These are phyloP conservation scores for Delitschia confertaspora DNA, from an alignment of 495 filamentous ascomycete genomes.

Conservation along the genomic window DNA sequence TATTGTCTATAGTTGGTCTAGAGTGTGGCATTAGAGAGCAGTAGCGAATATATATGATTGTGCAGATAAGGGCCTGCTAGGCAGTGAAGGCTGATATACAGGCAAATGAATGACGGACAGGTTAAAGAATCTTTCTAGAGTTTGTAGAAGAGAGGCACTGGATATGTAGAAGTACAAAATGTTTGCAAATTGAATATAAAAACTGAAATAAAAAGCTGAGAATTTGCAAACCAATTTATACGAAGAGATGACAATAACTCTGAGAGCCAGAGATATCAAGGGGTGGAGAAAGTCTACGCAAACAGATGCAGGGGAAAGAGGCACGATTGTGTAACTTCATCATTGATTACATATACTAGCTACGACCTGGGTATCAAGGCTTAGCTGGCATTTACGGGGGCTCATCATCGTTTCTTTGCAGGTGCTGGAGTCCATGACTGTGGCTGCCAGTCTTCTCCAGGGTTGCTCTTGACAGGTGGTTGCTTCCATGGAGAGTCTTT, in stretches of 20 bases:
- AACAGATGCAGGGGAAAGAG: background rate
- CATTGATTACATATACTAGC: background rate
- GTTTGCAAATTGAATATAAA: no score
- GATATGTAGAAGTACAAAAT: no score
- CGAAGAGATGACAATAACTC: background rate
- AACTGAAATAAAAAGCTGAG: no score
- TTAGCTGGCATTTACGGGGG: background rate
- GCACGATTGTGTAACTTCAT: background rate
- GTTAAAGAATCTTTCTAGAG: no score
- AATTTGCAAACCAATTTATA: background rate
- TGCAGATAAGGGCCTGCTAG: no score
- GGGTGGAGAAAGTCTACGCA: background rate
- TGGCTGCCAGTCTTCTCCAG: constrained; percentile 72
- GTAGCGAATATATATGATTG: no score
- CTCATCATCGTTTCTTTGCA: constrained; percentile 2
- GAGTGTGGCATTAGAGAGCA: no score
- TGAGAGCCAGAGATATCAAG: background rate
- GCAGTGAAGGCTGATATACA: no score
- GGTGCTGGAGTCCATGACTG: constrained; percentile 55
- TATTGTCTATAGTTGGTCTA: no score
- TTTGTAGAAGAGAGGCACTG: no score
- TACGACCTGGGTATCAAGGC: background rate
- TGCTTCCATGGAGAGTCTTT: constrained; percentile 56
- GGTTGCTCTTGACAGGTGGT: constrained; percentile 39
- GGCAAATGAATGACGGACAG: no score